Conservation (phyloP, 164 flowering plant species). For the Dillenia turbinata region DNA sequence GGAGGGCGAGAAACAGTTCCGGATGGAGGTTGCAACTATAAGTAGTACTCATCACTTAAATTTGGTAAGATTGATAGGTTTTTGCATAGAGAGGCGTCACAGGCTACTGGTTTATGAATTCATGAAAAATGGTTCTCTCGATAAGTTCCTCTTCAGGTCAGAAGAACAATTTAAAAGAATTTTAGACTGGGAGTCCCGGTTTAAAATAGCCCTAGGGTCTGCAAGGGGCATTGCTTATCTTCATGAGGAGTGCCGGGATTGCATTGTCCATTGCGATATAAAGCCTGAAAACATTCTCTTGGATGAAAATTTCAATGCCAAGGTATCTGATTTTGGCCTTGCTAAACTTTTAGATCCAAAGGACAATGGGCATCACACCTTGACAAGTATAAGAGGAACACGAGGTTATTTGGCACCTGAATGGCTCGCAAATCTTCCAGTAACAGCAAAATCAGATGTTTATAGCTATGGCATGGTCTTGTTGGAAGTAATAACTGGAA, state of each 20-base stretch:
- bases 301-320: slow-evolving; percentile 7
- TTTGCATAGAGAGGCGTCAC: slow-evolving; percentile 1
- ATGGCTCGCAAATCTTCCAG: background rate
- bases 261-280: slow-evolving; percentile 12
- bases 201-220: slow-evolving; percentile 7
- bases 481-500: slow-evolving; percentile 2
- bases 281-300: slow-evolving; percentile 13
- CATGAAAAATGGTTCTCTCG: slow-evolving; percentile 9
- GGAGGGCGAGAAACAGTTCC: slow-evolving; percentile 6
- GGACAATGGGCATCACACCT: background rate
- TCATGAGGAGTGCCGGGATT: slow-evolving; percentile 10
- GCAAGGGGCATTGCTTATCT: slow-evolving; percentile 9
- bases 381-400: background rate
- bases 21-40: slow-evolving; percentile 8
- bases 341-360: slow-evolving; percentile 7
- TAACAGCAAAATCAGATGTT: slow-evolving; percentile 6
- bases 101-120: slow-evolving; percentile 9
- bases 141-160: background rate
- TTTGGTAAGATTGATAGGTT: slow-evolving; percentile 5
- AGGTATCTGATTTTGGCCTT: slow-evolving; percentile 13
- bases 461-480: slow-evolving; percentile 10
- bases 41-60: slow-evolving; percentile 7
- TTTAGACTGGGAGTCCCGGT: slow-evolving; percentile 2
- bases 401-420: slow-evolving; percentile 10
- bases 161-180: background rate